Evolutionary conservation across 305 asterid genomes (phyloP).

Genomic region (Solanum hybrid): DNA sequence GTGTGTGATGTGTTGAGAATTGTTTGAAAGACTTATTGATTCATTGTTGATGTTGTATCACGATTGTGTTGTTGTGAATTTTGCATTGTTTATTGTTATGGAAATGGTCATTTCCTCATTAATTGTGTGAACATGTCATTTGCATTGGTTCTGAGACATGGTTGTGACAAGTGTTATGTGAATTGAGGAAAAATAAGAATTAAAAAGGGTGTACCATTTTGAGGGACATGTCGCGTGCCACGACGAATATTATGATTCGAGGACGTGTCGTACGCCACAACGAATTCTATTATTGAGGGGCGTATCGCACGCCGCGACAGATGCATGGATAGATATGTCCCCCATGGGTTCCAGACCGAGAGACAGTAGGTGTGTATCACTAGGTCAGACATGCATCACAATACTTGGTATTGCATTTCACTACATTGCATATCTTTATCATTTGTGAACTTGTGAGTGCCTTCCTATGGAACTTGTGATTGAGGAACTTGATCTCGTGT

Average conservation of each 20-base stretch:
- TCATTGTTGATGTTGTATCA: not conserved
- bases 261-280: not conserved
- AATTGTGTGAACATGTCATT: not conserved
- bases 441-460: not conserved
- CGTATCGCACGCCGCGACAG: rapidly evolving
- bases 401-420: not conserved
- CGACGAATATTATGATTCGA: too few species aligned
- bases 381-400: not conserved
- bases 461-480: not conserved
- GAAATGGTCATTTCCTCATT: not conserved
- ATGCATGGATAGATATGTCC: not conserved
- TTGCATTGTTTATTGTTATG: not conserved
- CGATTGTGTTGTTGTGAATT: not conserved
- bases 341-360: not conserved
- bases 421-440: not conserved
- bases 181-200: too few species aligned
- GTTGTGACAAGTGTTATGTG: not conserved
- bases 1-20: not conserved
- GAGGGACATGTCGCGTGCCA: not conserved
- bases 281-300: not conserved
- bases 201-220: not conserved
- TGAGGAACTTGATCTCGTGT: not conserved
- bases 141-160: not conserved
- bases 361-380: not conserved
- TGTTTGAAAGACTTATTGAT: not conserved